Percentiles rank a stretch among this genome's conserved stretches.
These are phyloP conservation scores for Taxawa tesnikishii DNA, from an alignment of 2,329 filamentous ascomycete species.

Conservation along the genomic window DNA sequence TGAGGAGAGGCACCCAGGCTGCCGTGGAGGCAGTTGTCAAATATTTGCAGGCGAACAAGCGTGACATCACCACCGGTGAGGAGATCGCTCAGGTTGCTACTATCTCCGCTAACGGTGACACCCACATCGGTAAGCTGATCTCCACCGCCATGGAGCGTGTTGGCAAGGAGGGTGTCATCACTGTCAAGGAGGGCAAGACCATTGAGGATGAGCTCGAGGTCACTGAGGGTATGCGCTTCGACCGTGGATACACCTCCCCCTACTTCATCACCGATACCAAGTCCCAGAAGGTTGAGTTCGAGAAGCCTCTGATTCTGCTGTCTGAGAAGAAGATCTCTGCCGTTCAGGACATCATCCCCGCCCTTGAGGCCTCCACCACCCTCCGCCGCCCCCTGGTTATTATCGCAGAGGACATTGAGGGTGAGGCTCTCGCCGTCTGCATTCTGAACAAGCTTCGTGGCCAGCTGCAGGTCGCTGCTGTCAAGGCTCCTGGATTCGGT, in stretches of 20 bases:
- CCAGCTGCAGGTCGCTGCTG: constrained; percentile 93
- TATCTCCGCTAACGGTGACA: constrained; percentile 94
- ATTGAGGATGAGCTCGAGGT: constrained; percentile 95
- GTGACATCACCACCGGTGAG: constrained; percentile 91
- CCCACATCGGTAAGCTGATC: constrained; percentile 88
- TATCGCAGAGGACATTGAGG: constrained; percentile 98
- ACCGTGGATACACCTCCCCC: constrained; percentile 94
- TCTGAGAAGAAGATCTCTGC: constrained; percentile 99
- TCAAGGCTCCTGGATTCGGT: constrained; percentile 98
- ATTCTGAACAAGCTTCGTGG: constrained; percentile 99
- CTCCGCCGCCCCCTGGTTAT: constrained; percentile 92
- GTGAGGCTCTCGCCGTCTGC: constrained; percentile 95
- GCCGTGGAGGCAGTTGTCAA: constrained; percentile 91
- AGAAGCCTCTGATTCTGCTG: constrained; percentile 96
- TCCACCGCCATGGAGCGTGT: constrained; percentile 99
- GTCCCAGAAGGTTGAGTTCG: constrained; percentile 97
- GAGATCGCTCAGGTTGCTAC: constrained; percentile 98
- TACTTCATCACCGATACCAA: constrained; percentile 99
- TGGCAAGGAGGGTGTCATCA: constrained; percentile 99
- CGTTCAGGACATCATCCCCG: constrained; percentile 96
- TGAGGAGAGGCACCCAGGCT: constrained; percentile 91
- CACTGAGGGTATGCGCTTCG: constrained; percentile 99
- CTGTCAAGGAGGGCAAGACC: constrained; percentile 99
- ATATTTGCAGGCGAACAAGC: constrained; percentile 90
- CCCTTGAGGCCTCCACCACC: constrained; percentile 93